Conservation (phyloP, 2,329 filamentous ascomycete species). For the Ophiosphaerella narmari region DNA sequence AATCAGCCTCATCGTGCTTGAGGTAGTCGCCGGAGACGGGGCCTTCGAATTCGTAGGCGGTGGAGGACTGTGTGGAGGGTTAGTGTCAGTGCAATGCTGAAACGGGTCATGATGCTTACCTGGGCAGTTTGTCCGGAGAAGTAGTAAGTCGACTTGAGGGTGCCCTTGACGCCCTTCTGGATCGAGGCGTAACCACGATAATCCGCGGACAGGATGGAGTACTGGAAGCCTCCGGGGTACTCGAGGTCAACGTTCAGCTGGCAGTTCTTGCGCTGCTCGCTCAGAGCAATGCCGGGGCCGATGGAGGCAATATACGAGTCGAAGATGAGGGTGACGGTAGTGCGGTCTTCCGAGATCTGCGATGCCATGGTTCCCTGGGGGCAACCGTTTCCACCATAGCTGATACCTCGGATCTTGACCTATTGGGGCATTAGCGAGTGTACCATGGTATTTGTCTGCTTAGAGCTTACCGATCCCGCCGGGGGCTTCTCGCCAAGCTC, state of each 20-base stretch:
- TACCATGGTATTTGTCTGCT: not conserved
- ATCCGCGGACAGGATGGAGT: conserved; percentile 57
- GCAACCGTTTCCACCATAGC: conserved; percentile 56
- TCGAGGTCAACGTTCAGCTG: conserved; percentile 58
- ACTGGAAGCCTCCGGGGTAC: conserved; percentile 59
- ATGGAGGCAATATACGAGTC: conserved; percentile 57
- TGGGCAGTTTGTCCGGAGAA: conserved; percentile 55
- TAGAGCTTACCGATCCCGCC: conserved; percentile 29
- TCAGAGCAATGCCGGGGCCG: conserved; percentile 50
- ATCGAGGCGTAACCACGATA: conserved; percentile 59
- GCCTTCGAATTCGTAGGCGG: conserved; percentile 48
- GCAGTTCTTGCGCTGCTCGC: conserved; percentile 58
- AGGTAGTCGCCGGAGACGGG: conserved; percentile 45
- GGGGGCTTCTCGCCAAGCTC: conserved; percentile 35
- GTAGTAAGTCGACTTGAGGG: conserved; percentile 60
- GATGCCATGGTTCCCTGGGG: conserved; percentile 51
- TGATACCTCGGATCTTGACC: conserved; percentile 51
- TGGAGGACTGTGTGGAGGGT: conserved; percentile 33
- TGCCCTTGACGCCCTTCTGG: conserved; percentile 53
- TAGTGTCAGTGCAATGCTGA: not conserved
- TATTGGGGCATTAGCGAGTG: conserved; percentile 20
- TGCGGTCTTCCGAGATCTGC: conserved; percentile 50
- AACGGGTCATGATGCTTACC: conserved; percentile 28
- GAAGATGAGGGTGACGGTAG: conserved; percentile 58
- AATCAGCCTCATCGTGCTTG: conserved; percentile 49